Percentiles rank a stretch among this genome's conserved stretches.
Evolutionary conservation across 2,329 filamentous ascomycete species (phyloP).

Genomic region (Fusarium incarnatum): DNA sequence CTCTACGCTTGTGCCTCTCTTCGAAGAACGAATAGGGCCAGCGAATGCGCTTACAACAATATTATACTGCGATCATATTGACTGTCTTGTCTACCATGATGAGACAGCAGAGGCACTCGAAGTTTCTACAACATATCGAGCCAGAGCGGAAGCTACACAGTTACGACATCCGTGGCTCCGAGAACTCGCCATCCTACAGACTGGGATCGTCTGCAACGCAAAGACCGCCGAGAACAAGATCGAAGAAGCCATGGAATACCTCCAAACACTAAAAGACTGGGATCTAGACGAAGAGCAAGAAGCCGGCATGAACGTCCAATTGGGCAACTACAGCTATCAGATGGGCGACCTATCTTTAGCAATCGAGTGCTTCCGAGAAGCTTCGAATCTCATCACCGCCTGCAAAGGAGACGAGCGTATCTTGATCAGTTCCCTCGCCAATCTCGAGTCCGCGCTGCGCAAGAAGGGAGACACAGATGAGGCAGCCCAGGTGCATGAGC

Average conservation of each 20-base stretch:
- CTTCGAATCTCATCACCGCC: constrained; percentile 45
- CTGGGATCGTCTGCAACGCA: constrained; percentile 46
- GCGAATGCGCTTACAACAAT: constrained; percentile 51
- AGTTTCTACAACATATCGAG: constrained; percentile 47
- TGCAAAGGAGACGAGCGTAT: constrained; percentile 50
- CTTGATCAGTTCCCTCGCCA: constrained; percentile 50
- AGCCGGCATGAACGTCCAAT: constrained; percentile 48
- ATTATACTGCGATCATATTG: constrained; percentile 52
- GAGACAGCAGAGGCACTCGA: constrained; percentile 45
- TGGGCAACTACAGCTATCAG: constrained; percentile 50
- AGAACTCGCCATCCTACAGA: constrained; percentile 50
- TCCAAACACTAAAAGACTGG: constrained; percentile 48
- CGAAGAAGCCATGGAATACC: constrained; percentile 48
- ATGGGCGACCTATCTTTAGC: constrained; percentile 46
- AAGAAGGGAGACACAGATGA: constrained; percentile 42
- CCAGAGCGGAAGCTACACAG: constrained; percentile 47
- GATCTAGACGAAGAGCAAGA: constrained; percentile 48
- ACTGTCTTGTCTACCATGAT: constrained; percentile 48
- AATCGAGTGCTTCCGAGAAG: constrained; percentile 48
- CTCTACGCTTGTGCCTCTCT: constrained; percentile 46
- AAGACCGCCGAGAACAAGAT: constrained; percentile 48
- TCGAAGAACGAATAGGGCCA: constrained; percentile 49
- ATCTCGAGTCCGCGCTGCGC: constrained; percentile 48
- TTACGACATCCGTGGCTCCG: constrained; percentile 48
- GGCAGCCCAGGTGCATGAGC: constrained; percentile 45